Conservation (phyloP, 208 protist genomes). For the Herpetomonas tarakana region DNA sequence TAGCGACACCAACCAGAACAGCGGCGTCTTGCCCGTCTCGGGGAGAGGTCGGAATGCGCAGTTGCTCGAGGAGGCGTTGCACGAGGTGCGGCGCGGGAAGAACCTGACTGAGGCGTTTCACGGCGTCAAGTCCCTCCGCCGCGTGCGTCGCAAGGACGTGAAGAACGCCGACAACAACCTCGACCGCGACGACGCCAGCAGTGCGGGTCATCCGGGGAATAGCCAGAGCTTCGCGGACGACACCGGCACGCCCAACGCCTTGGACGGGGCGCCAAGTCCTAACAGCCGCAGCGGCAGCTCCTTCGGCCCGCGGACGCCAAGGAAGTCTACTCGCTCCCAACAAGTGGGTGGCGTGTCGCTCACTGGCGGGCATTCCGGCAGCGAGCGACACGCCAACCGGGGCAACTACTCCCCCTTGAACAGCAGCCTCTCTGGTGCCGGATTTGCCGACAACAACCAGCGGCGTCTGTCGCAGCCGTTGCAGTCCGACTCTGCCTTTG, state of each 20-base stretch:
- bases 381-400: neutral
- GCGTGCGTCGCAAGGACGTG: slow-evolving; percentile 38
- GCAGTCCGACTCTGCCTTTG: neutral
- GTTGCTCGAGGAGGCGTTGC: slow-evolving; percentile 41
- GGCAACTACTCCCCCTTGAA: neutral
- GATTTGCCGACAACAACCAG: too few species aligned
- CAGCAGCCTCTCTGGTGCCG: too few species aligned
- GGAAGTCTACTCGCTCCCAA: too few species aligned
- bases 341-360: too few species aligned
- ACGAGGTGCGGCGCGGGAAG: slow-evolving; percentile 49
- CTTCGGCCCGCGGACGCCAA: neutral
- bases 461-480: slow-evolving; percentile 4
- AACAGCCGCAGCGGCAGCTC: neutral
- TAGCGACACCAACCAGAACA: neutral
- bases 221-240: neutral
- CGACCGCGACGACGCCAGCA: slow-evolving; percentile 7
- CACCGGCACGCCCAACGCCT: neutral
- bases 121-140: slow-evolving; percentile 45
- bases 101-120: slow-evolving; percentile 60
- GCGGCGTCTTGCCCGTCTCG: too few species aligned
- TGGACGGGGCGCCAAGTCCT: too few species aligned
- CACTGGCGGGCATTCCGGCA: too few species aligned
- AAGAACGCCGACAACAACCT: slow-evolving; percentile 19
- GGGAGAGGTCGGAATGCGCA: slow-evolving; percentile 3
- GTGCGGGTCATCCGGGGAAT: neutral